Conservation (phyloP, 148 eudicot genomes). For the Polygonum maritimum region DNA sequence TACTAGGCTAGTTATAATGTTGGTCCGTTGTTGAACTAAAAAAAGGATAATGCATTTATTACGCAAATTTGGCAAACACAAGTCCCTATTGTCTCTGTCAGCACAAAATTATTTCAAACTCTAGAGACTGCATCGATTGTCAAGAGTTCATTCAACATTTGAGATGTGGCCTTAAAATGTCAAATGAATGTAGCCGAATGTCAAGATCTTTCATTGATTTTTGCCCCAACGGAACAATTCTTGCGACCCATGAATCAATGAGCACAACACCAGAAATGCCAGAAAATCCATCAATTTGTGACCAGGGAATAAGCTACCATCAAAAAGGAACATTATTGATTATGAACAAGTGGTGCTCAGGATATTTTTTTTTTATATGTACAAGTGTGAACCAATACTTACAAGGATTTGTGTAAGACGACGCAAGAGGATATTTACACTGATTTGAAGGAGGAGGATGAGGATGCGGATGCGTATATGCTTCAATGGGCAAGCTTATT, state of each 20-base stretch:
- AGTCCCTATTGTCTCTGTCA: too few relatives aligned
- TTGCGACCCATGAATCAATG: background rate
- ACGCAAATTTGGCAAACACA: too few relatives aligned
- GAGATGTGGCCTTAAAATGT: background rate
- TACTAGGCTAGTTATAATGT: background rate
- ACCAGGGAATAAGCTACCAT: background rate
- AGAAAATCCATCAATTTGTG: background rate
- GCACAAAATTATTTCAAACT: background rate
- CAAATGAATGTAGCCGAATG: background rate
- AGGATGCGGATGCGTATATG: background rate
- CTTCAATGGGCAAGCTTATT: constrained; percentile 1
- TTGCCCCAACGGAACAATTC: background rate
- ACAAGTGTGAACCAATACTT: background rate
- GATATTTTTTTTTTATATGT: background rate
- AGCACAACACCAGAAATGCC: background rate
- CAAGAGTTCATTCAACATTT: background rate
- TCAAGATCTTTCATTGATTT: background rate
- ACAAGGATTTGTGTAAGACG: background rate
- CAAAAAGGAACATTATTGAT: background rate
- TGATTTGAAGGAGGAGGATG: background rate
- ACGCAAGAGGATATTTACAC: constrained; percentile 5
- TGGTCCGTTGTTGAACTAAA: background rate
- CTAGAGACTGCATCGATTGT: background rate
- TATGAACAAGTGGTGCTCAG: constrained; percentile 6
- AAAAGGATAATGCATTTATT: background rate